Evolutionary conservation across 805 yeast genomes (phyloP), one percentile per base, ranked within the genome.

Genomic region (Pichia manshurica): DNA sequence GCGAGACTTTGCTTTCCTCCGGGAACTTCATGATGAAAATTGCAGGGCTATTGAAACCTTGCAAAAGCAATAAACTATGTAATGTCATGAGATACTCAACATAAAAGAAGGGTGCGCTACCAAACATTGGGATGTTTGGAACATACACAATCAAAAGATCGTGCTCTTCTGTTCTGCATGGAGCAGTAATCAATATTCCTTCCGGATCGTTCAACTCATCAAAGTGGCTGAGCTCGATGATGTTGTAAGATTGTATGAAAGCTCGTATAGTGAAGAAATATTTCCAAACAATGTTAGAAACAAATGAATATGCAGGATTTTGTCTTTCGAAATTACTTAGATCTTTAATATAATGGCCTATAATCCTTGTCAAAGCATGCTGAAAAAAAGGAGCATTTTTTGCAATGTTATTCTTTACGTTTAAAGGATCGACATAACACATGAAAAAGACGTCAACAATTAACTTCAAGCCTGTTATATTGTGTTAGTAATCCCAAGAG

Each of bases 11-110:
- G 4, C 48, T 39, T 23, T 32, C 33, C 21, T 49, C 49, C 10
- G 62, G 58, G 35, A 65, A 41, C 22, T 72, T 67, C 19, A 70
- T 59, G 7, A 74, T 63, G 36, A 71, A 71, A 3, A 72, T 61
- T 4, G 67, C 70, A 1, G 82, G 82, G 51, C 71, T 74, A 21
- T 57, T 49, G 53, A 77, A 77, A 1, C 82, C 82, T 53, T 74
- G 77, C 44, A 70, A 61, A 23, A 70, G 64, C 31, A 78, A 61
- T 17, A 71, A 59, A 2, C 70, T 66, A 22, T 71, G 64, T 39
- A 74, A 53, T 4, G 73, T 61, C 38, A 68, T 62, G 34, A 76
- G 49, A 53, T 66, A 77, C 55, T 77, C 82, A 12, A 67, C 47
- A 50, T 74, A 75, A 48, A 71, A 65, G 52, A 68, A 68, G 2